These are phyloP conservation scores for Lactarius indigo DNA, from an alignment of 768 basidiomycete species.

Conservation along the genomic window DNA sequence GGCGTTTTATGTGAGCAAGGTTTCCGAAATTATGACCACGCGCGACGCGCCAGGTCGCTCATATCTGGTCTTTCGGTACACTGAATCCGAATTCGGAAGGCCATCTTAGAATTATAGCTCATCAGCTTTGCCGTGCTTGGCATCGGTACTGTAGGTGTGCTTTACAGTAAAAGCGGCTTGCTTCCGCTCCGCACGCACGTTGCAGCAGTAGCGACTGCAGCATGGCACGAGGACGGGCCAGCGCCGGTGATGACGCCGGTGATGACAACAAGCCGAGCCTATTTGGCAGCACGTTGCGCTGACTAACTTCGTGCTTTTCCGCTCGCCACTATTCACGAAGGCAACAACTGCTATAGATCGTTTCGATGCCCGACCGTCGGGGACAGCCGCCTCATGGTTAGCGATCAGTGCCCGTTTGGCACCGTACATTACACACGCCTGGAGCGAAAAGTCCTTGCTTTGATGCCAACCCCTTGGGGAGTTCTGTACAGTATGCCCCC, in stretches of 20 bases:
- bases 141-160: background rate
- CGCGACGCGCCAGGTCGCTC: background rate
- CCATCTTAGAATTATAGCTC: background rate
- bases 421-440: background rate
- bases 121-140: background rate
- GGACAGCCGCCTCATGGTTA: no score
- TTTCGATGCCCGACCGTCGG: background rate
- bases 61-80: background rate
- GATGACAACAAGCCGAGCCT: no score
- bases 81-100: background rate
- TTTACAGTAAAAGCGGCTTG: background rate
- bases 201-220: background rate
- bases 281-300: background rate
- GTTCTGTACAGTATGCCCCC: background rate
- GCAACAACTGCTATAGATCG: background rate
- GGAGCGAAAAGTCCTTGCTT: background rate
- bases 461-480: background rate
- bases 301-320: background rate
- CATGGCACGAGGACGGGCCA: background rate
- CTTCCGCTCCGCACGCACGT: background rate
- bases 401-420: no score
- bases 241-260: no score
- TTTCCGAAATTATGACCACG: background rate
- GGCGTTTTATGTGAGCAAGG: background rate
- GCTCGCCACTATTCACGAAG: background rate